Evolutionary conservation across 1,139 yeast species (phyloP).

Genomic region (Geotrichum australiense): DNA sequence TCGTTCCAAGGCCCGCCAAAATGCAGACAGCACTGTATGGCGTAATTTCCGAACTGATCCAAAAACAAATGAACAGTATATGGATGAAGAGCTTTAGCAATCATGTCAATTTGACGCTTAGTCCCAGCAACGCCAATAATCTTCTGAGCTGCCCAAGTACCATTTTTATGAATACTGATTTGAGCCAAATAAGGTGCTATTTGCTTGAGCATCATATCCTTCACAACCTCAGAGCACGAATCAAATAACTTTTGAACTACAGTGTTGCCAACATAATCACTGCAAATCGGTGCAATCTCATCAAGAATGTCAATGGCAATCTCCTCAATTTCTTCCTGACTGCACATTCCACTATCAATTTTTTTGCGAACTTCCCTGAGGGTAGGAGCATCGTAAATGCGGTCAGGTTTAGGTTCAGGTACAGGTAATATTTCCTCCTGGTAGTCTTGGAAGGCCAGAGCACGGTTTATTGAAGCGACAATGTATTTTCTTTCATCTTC

Average conservation of each 20-base stretch:
- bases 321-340: slow-evolving; percentile 63
- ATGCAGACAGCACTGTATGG: slow-evolving; percentile 85
- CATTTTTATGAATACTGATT: slow-evolving; percentile 93
- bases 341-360: slow-evolving; percentile 39
- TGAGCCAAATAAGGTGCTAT: slow-evolving; percentile 79
- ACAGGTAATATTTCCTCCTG: slow-evolving; percentile 29
- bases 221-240: slow-evolving; percentile 59
- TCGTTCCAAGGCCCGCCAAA: slow-evolving; percentile 86
- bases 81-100: slow-evolving; percentile 67
- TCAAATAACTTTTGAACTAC: slow-evolving; percentile 88
- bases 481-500: slow-evolving; percentile 24
- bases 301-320: slow-evolving; percentile 77
- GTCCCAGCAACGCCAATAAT: slow-evolving; percentile 70
- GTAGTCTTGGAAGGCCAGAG: slow-evolving; percentile 26
- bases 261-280: slow-evolving; percentile 93
- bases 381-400: slow-evolving; percentile 84
- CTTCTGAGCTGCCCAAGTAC: slow-evolving; percentile 99
- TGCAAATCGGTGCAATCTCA: slow-evolving; percentile 84
- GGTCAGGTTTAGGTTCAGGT: slow-evolving; percentile 33
- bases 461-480: slow-evolving; percentile 27
- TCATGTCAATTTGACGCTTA: slow-evolving; percentile 61
- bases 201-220: slow-evolving; percentile 73
- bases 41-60: slow-evolving; percentile 96
- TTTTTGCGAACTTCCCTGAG: slow-evolving; percentile 51
- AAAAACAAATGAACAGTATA: slow-evolving; percentile 80